Evolutionary conservation across 2,329 filamentous ascomycete genomes (phyloP).

Genomic region (Calonectria leucothoes): DNA sequence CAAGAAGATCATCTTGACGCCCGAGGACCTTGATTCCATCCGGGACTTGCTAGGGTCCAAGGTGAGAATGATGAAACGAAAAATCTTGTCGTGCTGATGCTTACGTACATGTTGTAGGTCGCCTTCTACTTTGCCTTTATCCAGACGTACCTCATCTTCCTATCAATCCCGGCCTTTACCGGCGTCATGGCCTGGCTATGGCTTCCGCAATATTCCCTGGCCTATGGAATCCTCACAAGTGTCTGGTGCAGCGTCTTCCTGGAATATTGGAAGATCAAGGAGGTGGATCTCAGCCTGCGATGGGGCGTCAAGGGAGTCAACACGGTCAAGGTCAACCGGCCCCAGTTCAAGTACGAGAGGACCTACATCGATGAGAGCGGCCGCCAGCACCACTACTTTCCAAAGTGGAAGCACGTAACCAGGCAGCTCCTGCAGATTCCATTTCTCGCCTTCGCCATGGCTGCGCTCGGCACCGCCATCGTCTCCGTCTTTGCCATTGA

Average conservation of each 20-base stretch:
- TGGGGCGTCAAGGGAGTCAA: constrained; percentile 80
- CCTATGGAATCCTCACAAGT: constrained; percentile 74
- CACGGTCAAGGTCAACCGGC: constrained; percentile 72
- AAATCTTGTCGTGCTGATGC: background rate
- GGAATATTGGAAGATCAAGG: constrained; percentile 84
- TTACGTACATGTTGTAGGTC: constrained; percentile 56
- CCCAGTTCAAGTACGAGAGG: constrained; percentile 73
- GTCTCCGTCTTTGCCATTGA: constrained; percentile 78
- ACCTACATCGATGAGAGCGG: constrained; percentile 72
- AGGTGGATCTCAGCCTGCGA: constrained; percentile 76
- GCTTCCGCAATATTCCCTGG: constrained; percentile 75
- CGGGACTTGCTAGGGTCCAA: constrained; percentile 73
- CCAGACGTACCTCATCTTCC: constrained; percentile 78
- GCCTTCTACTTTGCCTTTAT: constrained; percentile 89
- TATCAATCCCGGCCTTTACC: constrained; percentile 75
- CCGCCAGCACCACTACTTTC: constrained; percentile 70
- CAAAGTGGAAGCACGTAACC: constrained; percentile 71
- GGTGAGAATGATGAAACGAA: constrained; percentile 28
- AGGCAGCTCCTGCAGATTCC: constrained; percentile 77
- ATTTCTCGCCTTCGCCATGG: constrained; percentile 70
- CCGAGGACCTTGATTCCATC: constrained; percentile 67
- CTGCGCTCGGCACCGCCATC: constrained; percentile 74
- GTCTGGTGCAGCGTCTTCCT: constrained; percentile 80
- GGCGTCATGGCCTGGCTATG: constrained; percentile 77
- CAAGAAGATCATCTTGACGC: constrained; percentile 61